Conservation (phyloP, 805 yeast species). For the Yamadazyma ubonensis region DNA sequence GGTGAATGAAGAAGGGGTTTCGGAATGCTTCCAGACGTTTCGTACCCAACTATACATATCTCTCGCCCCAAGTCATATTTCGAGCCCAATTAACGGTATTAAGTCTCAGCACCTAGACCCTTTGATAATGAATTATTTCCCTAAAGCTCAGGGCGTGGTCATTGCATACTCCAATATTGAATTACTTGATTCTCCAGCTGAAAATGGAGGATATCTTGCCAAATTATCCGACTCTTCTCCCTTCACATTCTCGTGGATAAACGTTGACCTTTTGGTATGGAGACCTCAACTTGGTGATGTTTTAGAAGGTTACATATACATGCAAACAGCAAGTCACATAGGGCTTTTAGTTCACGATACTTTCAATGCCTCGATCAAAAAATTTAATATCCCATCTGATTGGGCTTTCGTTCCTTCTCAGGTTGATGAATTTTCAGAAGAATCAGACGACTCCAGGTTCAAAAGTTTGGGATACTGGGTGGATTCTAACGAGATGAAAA, state of each 20-base stretch:
- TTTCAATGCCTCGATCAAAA: constrained; percentile 89
- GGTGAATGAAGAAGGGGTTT: constrained; percentile 43
- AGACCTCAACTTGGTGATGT: constrained; percentile 84
- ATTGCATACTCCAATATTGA: constrained; percentile 71
- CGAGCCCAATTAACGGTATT: constrained; percentile 73
- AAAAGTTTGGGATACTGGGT: constrained; percentile 84
- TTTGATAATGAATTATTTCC: constrained; percentile 76
- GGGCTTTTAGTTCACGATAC: constrained; percentile 90
- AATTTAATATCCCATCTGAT: constrained; percentile 75
- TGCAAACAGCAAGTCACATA: constrained; percentile 94
- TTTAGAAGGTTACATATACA: constrained; percentile 82
- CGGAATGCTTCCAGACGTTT: constrained; percentile 69
- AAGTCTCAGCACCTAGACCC: constrained; percentile 88
- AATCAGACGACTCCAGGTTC: constrained; percentile 26
- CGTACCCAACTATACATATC: constrained; percentile 72
- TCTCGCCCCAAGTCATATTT: constrained; percentile 77
- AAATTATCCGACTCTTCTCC: constrained; percentile 78
- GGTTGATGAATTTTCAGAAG: constrained; percentile 44
- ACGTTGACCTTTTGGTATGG: constrained; percentile 85
- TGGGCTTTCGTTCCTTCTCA: constrained; percentile 87
- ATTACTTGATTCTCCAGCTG: constrained; percentile 35
- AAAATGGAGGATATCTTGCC: constrained; percentile 41
- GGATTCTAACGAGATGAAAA: constrained; percentile 67
- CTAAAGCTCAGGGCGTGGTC: constrained; percentile 76
- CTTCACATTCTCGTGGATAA: constrained; percentile 83